Evolutionary conservation across 2,329 filamentous ascomycete species (phyloP).

Genomic region (Hyphodiscus sp.): DNA sequence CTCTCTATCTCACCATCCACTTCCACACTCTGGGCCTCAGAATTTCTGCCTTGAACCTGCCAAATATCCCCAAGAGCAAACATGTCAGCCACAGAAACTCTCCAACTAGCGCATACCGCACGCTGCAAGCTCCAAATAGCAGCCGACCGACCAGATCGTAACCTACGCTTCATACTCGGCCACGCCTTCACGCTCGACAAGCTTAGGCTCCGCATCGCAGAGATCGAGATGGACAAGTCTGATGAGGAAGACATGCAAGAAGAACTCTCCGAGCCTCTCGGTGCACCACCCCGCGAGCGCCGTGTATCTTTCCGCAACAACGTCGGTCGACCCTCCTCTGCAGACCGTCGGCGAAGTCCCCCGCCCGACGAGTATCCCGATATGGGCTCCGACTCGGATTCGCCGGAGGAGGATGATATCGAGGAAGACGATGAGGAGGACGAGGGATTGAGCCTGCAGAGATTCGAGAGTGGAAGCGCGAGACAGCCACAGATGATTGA

Average conservation of each 20-base stretch:
- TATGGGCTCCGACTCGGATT: neutral
- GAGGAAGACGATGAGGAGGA: slow-evolving; percentile 16
- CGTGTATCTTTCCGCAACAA: slow-evolving; percentile 6
- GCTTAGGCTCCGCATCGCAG: slow-evolving; percentile 15
- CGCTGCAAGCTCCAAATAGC: slow-evolving; percentile 19
- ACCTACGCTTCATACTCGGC: slow-evolving; percentile 19
- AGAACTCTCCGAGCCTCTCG: neutral
- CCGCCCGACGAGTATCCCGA: slow-evolving; percentile 7
- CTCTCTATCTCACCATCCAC: neutral
- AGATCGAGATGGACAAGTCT: slow-evolving; percentile 16
- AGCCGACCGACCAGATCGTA: slow-evolving; percentile 17
- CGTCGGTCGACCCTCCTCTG: neutral
- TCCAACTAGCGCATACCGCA: slow-evolving; percentile 16
- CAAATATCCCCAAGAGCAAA: neutral
- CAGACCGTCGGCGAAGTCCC: slow-evolving; percentile 8
- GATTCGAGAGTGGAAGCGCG: slow-evolving; percentile 15
- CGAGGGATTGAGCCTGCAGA: slow-evolving; percentile 9
- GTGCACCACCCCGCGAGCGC: neutral
- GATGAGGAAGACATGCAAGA: slow-evolving; percentile 2
- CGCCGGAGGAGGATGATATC: slow-evolving; percentile 7
- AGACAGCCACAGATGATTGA: slow-evolving; percentile 16
- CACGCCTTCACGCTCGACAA: slow-evolving; percentile 23
- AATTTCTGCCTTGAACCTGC: neutral
- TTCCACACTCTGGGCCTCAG: neutral
- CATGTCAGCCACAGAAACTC: slow-evolving; percentile 13